Base-by-base conservation (phyloP, 768 basidiomycete species). In the Cantharellus cinnabarinus region DNA sequence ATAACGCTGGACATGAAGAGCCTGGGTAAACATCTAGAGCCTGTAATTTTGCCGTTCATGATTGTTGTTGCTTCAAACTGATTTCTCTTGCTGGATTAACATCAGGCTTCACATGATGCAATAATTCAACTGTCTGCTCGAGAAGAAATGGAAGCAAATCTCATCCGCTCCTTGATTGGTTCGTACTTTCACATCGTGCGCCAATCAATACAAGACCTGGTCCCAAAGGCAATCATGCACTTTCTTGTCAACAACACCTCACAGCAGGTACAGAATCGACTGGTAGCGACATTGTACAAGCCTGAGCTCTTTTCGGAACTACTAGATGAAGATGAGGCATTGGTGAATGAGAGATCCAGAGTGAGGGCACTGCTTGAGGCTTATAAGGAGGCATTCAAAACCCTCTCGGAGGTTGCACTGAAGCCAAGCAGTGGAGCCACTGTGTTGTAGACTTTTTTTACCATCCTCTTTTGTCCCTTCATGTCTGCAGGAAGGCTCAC, bases 211-310 rank as follows among this genome's bases (percentile, higher is more conserved):
- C 89, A 97, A 64, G 95, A 99, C 69, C 77, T 97, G 59, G 79
- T 99, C 20, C 95, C 95, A 41, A 99, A 99, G 71, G 90, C 93
- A 29, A 85, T 95, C 73, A 97, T 98, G 94, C 94, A 97, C 72
- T 80, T 91, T 65, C 78, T 98, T 62, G 94, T 99, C 67, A 98
- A 95, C 71, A 78, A 88, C 67, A 93, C 93, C n/a, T 83, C 89
- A 51, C 86, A 97, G 68, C 86, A 90, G 15, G 89, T 99, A 35
- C 95, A 98, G 71, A 95, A 95, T 68, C 80, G 95, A 29, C 76
- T 99, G 40, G 95, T 99, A n/a, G 79, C 91, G 40, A 76, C 84
- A 51, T 70, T 99, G 63, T 99, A 99, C 75, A 95, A 90, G 71
- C 94, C 94, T 0, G 86, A 90, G 15, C 70, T 98, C 59, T 98